A percentile compares a stretch with the other conserved stretches of the same genome.
These are phyloP conservation scores for Protea cynaroides DNA, from an alignment of 164 flowering plant species.

Conservation along the genomic window DNA sequence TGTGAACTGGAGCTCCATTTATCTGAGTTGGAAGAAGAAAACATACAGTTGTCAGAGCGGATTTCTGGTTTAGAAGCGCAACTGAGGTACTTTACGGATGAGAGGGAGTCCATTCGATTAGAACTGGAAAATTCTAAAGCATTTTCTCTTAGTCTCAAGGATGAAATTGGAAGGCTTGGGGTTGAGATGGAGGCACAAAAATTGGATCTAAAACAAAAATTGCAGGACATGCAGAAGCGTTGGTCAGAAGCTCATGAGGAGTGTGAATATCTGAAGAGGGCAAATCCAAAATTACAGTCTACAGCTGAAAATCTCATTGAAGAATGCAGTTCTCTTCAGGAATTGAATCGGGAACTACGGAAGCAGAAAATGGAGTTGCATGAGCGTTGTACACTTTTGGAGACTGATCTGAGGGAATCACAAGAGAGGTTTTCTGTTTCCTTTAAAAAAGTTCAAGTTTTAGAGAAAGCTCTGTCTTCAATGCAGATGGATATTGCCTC, in stretches of 20 bases:
- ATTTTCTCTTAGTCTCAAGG: slow-evolving; percentile 30
- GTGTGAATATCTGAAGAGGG: slow-evolving; percentile 42
- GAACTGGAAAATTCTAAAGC: slow-evolving; percentile 44
- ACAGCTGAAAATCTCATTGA: slow-evolving; percentile 42
- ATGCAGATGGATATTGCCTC: slow-evolving; percentile 36
- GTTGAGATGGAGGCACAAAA: slow-evolving; percentile 35
- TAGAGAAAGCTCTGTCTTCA: slow-evolving; percentile 46
- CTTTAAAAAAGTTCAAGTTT: slow-evolving; percentile 32
- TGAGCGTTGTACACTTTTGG: slow-evolving; percentile 35
- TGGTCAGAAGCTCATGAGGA: slow-evolving; percentile 50
- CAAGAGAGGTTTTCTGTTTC: slow-evolving; percentile 29
- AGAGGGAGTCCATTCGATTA: slow-evolving; percentile 38
- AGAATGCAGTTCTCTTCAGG: slow-evolving; percentile 47
- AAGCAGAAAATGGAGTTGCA: slow-evolving; percentile 49
- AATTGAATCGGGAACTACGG: slow-evolving; percentile 39
- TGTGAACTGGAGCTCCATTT: slow-evolving; percentile 47
- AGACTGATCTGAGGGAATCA: slow-evolving; percentile 40
- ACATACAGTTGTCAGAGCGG: slow-evolving; percentile 38
- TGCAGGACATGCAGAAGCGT: slow-evolving; percentile 36
- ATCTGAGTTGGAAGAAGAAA: slow-evolving; percentile 55
- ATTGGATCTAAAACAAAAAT: slow-evolving; percentile 30
- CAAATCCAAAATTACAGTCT: slow-evolving; percentile 37
- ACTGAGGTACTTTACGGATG: slow-evolving; percentile 43
- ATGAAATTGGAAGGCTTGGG: slow-evolving; percentile 35
- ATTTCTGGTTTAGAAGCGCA: slow-evolving; percentile 63